A percentile compares a stretch with the other conserved stretches of the same genome.
phyloP scores from a whole-genome alignment of 164 flowering plant genomes.

The Vitis amurensis region DNA sequence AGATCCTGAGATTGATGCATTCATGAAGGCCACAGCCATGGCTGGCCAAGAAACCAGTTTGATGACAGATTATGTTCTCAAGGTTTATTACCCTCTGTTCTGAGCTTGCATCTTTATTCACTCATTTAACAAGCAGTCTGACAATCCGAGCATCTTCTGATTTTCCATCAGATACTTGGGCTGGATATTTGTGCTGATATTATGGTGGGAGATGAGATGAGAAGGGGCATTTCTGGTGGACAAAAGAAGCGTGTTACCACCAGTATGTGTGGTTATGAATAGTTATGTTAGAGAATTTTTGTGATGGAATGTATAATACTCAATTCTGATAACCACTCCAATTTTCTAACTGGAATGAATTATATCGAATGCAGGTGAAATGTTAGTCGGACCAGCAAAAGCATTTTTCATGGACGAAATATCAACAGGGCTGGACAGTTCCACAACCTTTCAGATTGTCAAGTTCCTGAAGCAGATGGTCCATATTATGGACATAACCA shows the following conservation, averaged over 20 bases:
- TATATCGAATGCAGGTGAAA: constrained; percentile 13
- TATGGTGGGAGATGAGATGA: constrained; percentile 60
- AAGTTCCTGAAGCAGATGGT: constrained; percentile 61
- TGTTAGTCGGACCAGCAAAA: constrained; percentile 67
- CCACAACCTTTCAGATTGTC: constrained; percentile 59
- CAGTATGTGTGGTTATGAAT: too few relatives aligned
- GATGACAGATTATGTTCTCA: constrained; percentile 55
- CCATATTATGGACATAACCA: constrained; percentile 58
- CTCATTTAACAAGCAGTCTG: background rate
- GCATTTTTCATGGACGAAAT: constrained; percentile 70
- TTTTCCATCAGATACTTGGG: constrained; percentile 47
- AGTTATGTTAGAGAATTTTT: too few relatives aligned
- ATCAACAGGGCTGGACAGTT: constrained; percentile 66
- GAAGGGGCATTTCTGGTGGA: constrained; percentile 69
- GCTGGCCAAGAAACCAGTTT: constrained; percentile 55
- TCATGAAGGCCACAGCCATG: constrained; percentile 66
- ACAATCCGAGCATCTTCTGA: background rate
- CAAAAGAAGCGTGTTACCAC: constrained; percentile 68
- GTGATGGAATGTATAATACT: background rate
- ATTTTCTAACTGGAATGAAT: constrained; percentile 30
- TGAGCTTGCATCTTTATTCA: background rate
- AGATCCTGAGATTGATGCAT: constrained; percentile 66
- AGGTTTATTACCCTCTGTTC: constrained; percentile 34
- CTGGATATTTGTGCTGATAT: constrained; percentile 61
- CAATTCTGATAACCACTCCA: too few relatives aligned